Evolutionary conservation across 257 asterid genomes (phyloP).

Genomic region (Gentiana straminea): DNA sequence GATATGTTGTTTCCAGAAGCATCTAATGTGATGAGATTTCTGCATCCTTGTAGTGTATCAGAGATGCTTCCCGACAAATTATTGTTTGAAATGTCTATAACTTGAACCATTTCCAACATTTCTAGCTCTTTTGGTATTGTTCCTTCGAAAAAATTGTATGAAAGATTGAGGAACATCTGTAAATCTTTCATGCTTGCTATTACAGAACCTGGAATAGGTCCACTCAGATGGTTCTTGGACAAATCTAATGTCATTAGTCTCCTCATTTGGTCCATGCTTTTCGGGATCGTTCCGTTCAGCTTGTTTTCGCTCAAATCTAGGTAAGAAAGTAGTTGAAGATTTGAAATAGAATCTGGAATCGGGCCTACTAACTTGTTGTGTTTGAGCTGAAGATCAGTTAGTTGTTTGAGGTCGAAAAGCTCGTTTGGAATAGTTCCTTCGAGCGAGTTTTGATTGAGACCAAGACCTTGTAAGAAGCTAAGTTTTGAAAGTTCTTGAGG

Average conservation of each 20-base stretch:
- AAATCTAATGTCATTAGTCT: constrained; percentile 43
- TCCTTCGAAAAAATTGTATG: constrained; percentile 48
- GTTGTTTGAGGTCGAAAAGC: constrained; percentile 37
- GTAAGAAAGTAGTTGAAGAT: constrained; percentile 35
- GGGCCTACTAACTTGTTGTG: constrained; percentile 42
- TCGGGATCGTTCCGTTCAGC: constrained; percentile 55
- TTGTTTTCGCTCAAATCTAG: constrained; percentile 60
- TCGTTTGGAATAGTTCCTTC: constrained; percentile 50
- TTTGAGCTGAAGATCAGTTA: constrained; percentile 43
- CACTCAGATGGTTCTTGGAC: constrained; percentile 47
- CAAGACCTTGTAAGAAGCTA: constrained; percentile 49
- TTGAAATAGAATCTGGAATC: constrained; percentile 41
- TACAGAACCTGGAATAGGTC: constrained; percentile 33
- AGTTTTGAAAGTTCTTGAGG: constrained; percentile 54
- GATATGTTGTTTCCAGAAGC: constrained; percentile 52
- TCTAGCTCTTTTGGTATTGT: constrained; percentile 55
- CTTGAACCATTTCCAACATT: constrained; percentile 62
- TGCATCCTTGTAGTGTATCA: constrained; percentile 34
- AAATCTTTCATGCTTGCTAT: constrained; percentile 44
- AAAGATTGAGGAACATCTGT: constrained; percentile 58
- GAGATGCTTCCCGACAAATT: constrained; percentile 54
- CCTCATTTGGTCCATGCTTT: constrained; percentile 31
- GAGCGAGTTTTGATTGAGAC: constrained; percentile 31
- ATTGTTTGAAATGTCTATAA: constrained; percentile 54
- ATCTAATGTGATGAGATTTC: constrained; percentile 47